A percentile compares a stretch with the other conserved stretches of the same genome.
These are phyloP conservation scores for Pseudogymnoascus sp. DNA, from an alignment of 2,329 filamentous ascomycete genomes.

Conservation along the genomic window DNA sequence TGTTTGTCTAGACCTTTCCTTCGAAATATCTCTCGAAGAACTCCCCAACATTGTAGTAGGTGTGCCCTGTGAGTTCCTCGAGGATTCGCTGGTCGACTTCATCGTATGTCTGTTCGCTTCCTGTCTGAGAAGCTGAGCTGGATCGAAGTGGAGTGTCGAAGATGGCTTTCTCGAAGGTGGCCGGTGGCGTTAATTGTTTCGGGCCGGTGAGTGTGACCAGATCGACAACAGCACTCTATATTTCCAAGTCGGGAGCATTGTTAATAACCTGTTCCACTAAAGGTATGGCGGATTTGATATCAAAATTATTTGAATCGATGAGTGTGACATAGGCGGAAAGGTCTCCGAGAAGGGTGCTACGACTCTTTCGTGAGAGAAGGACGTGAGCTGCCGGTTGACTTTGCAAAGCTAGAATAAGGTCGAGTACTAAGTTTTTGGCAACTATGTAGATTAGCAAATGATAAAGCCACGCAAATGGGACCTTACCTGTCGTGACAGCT, in stretches of 20 bases:
- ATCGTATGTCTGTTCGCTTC: constrained; percentile 22
- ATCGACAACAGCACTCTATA: no score
- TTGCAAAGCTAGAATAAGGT: constrained; percentile 17
- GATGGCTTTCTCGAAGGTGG: no score
- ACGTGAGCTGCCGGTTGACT: constrained; percentile 14
- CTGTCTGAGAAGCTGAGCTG: constrained; percentile 22
- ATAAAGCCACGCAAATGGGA: constrained; percentile 8
- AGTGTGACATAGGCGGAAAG: no score
- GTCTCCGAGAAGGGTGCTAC: no score
- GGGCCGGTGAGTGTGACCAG: no score
- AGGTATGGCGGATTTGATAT: no score
- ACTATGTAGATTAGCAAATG: constrained; percentile 17
- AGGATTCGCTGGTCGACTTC: constrained; percentile 24
- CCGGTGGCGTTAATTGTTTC: no score
- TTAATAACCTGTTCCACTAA: no score
- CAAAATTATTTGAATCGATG: no score
- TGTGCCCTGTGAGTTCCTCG: constrained; percentile 21
- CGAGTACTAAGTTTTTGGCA: constrained; percentile 16
- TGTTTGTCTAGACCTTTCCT: constrained; percentile 9
- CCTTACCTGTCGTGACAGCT: constrained; percentile 16
- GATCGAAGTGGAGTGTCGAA: constrained; percentile 19
- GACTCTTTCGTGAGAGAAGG: no score
- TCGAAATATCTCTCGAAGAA: constrained; percentile 15
- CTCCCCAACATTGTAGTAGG: constrained; percentile 22
- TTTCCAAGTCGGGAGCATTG: no score